These are phyloP conservation scores for Neopestalotiopsis sp. DNA, from an alignment of 2,329 filamentous ascomycete genomes.

Conservation along the genomic window DNA sequence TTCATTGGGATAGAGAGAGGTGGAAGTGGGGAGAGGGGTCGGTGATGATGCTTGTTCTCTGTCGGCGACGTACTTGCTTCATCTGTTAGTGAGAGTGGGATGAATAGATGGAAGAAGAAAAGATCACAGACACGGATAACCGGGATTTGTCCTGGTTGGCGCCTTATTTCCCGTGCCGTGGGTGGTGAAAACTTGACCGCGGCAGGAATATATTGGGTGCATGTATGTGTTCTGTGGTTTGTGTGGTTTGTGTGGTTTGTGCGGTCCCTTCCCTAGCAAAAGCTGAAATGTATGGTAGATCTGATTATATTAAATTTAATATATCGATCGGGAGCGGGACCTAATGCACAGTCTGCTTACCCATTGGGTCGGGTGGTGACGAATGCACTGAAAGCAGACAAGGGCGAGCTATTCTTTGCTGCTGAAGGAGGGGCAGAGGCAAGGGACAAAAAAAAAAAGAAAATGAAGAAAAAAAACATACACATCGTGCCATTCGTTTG, in stretches of 20 bases:
- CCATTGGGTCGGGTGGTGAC: neutral
- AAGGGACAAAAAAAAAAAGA: neutral
- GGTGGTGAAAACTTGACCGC: neutral
- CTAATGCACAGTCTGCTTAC: neutral
- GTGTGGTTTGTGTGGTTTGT: too few relatives aligned
- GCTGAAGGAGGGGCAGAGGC: neutral
- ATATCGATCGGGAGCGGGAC: conserved; percentile 32
- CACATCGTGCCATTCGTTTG: neutral
- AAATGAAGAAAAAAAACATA: neutral
- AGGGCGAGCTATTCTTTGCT: too few relatives aligned
- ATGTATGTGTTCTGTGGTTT: too few relatives aligned
- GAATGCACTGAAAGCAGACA: neutral
- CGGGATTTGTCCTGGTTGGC: neutral
- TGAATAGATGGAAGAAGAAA: neutral
- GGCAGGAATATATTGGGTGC: neutral
- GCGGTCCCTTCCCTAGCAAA: neutral
- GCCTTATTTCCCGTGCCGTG: neutral
- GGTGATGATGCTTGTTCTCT: neutral
- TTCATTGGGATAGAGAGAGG: neutral
- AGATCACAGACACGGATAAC: neutral
- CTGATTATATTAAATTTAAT: conserved; percentile 29
- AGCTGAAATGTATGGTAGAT: neutral
- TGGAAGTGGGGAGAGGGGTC: too few relatives aligned
- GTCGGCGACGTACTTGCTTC: neutral
- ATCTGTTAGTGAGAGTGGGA: neutral